Evolutionary conservation across 2,329 filamentous ascomycete genomes (phyloP).

Genomic region (Fusarium domesticum): DNA sequence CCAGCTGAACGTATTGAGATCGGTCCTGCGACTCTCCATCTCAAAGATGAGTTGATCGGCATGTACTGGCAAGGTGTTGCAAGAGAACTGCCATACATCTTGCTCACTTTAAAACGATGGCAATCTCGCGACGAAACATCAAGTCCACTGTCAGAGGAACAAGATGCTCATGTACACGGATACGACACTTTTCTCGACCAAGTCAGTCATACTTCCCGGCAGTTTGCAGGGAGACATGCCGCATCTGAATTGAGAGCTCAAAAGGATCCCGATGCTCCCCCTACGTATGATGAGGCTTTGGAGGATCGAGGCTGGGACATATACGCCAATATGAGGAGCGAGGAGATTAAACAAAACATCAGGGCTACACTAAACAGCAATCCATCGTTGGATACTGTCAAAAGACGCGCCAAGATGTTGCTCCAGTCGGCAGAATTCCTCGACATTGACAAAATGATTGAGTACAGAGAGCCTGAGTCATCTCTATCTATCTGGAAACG

Average conservation of each 20-base stretch:
- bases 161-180: slow-evolving; percentile 33
- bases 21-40: slow-evolving; percentile 3
- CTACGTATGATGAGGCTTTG: slow-evolving; percentile 23
- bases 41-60: slow-evolving; percentile 8
- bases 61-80: slow-evolving; percentile 40
- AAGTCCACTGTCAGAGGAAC: slow-evolving; percentile 26
- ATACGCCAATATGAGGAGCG: slow-evolving; percentile 25
- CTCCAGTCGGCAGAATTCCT: slow-evolving; percentile 35
- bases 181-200: slow-evolving; percentile 41
- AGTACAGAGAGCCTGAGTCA: slow-evolving; percentile 30
- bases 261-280: slow-evolving; percentile 4
- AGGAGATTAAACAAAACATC: slow-evolving; percentile 4
- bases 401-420: slow-evolving; percentile 29
- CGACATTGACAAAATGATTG: slow-evolving; percentile 39
- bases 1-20: slow-evolving; percentile 4
- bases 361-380: slow-evolving; percentile 10
- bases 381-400: slow-evolving; percentile 1
- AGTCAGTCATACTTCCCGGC: slow-evolving; percentile 31
- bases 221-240: slow-evolving; percentile 29
- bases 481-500: slow-evolving; percentile 26
- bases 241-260: background rate
- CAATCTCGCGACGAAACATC: slow-evolving; percentile 17
- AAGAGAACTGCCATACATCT: slow-evolving; percentile 34
- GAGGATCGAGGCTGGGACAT: slow-evolving; percentile 22
- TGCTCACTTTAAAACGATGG: slow-evolving; percentile 36